Percentiles rank a stretch among this genome's conserved stretches.
Evolutionary conservation across 305 asterid genomes (phyloP).

Genomic region (Solanum hybrid): DNA sequence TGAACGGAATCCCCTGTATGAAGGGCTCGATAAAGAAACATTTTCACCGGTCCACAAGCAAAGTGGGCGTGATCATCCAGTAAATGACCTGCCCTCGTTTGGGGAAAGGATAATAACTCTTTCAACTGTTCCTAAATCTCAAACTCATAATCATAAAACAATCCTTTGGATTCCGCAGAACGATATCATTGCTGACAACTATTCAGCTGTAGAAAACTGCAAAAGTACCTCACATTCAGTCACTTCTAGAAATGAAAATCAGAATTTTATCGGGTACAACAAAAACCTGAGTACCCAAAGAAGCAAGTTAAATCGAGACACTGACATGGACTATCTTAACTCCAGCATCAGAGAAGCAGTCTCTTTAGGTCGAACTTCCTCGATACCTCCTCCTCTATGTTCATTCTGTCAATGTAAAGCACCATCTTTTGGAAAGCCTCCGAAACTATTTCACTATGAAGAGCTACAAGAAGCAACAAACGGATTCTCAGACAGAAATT

Average conservation of each 20-base stretch:
- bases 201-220: conserved; percentile 16
- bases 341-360: conserved; percentile 77
- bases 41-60: conserved; percentile 13
- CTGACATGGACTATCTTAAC: conserved; percentile 24
- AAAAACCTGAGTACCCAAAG: conserved; percentile 11
- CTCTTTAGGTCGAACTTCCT: conserved; percentile 47
- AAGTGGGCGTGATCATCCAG: conserved; percentile 14
- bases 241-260: conserved; percentile 13
- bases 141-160: conserved; percentile 24
- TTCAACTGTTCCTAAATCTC: conserved; percentile 25
- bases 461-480: conserved; percentile 74
- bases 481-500: conserved; percentile 49
- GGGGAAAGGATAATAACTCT: conserved; percentile 28
- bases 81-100: conserved; percentile 9
- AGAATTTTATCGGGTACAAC: conserved; percentile 11
- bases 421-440: conserved; percentile 83
- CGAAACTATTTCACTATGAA: conserved; percentile 48
- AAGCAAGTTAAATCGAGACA: conserved; percentile 8
- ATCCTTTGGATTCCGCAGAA: conserved; percentile 38
- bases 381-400: conserved; percentile 75
- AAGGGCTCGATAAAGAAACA: conserved; percentile 29
- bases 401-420: conserved; percentile 61
- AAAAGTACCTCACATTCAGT: conserved; percentile 16
- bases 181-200: conserved; percentile 20
- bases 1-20: conserved; percentile 72